Base-by-base conservation (phyloP, 306 rosid genomes). In the Trifolium pratense region DNA sequence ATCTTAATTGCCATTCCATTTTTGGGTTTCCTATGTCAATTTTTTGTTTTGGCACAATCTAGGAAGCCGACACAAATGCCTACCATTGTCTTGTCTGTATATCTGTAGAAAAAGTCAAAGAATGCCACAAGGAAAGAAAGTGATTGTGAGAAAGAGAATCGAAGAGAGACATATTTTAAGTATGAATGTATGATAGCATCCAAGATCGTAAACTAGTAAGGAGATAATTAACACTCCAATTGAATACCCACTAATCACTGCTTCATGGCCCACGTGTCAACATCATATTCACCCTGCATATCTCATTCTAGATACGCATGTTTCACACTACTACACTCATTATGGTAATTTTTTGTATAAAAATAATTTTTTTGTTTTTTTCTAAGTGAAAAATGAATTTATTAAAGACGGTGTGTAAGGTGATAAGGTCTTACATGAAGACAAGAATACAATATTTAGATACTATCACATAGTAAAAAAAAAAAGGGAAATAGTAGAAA, bases 221-320 rank as follows among this genome's bases (percentile, higher is more conserved):
- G 12, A 55, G 31, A 20, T 21, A 39, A 70, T 65, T 20, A 23
- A 66, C 74, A 65, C 46, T 68, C 71, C 70, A 68, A 79, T 81
- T 77, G 51, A 70, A 37, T 75, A 79, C 87, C 82, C 88, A 78
- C 79, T 74, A 84, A 79, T 85, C 82, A 79, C 76, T 69, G 51
- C 39, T 29, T 15, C 5, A 39, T 85, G 97, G 87, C 89, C 92
- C 93, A 81, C 86, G 90, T 79, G 89, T 92, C 96, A 74, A 73
- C 72, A 77, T 89, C 90, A 79, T 53, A 57, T 79, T 84, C 43
- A 80, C 65, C 87, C 75, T 53, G 34, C 86, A 75, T 80, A 86
- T 92, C 93, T 80, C 56, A 16, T 52, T 68, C 20, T 63, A 74
- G 97, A 92, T 92, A 80, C 88, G 84, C 89, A 77, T 85, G 92